A percentile compares a stretch with the other conserved stretches of the same genome.
Evolutionary conservation across 2,329 filamentous ascomycete genomes (phyloP).

Genomic region (Volutella citrinella): DNA sequence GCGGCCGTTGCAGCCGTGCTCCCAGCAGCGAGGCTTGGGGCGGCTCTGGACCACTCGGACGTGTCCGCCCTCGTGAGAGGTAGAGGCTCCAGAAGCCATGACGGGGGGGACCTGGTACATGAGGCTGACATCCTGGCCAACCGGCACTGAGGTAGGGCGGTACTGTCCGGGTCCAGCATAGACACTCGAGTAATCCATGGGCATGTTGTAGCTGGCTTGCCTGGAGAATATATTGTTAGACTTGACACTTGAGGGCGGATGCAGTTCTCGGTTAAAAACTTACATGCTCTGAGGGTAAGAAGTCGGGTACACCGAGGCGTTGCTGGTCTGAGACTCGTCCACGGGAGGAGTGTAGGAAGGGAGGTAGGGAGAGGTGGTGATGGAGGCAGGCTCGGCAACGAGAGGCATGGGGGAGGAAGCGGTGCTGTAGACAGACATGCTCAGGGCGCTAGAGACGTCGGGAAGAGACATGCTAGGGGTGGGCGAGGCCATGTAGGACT

Average conservation of each 20-base stretch:
- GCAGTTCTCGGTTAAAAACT: constrained; percentile 20
- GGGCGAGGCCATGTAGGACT: constrained; percentile 39
- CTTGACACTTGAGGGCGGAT: constrained; percentile 23
- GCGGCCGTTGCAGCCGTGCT: constrained; percentile 92
- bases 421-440: constrained; percentile 50
- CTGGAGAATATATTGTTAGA: constrained; percentile 27
- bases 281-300: constrained; percentile 37
- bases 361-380: constrained; percentile 43
- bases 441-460: constrained; percentile 41
- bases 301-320: constrained; percentile 31
- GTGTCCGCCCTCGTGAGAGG: constrained; percentile 41
- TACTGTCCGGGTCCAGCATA: constrained; percentile 35
- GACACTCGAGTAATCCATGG: constrained; percentile 41
- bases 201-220: constrained; percentile 38
- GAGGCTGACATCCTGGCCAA: constrained; percentile 36
- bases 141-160: constrained; percentile 36
- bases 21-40: constrained; percentile 96
- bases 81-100: constrained; percentile 33
- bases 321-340: constrained; percentile 38
- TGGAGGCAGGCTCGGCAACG: constrained; percentile 46
- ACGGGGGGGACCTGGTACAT: constrained; percentile 42
- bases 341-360: constrained; percentile 49
- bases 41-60: constrained; percentile 72
- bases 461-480: constrained; percentile 28
- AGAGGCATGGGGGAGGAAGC: constrained; percentile 49